Evolutionary conservation across 163 green algal species (phyloP), one percentile per base, ranked within the genome.

Genomic region (Coccomyxa subellipsoidea): DNA sequence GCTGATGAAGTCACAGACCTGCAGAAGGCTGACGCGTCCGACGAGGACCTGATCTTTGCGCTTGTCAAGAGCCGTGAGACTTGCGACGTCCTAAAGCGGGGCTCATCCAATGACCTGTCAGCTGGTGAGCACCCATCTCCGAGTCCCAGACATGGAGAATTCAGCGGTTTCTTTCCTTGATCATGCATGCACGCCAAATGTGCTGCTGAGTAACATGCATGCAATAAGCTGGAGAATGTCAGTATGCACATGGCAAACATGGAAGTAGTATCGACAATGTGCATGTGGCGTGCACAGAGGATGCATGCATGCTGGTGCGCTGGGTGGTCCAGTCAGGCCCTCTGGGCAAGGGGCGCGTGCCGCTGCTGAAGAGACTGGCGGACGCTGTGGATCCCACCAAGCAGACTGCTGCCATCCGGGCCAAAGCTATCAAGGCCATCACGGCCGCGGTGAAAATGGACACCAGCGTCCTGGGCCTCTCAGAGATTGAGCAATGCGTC

Each of bases 351-450:
- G 89, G 84, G 0, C 82, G 87, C 12, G 31, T 23, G 35, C 86
- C 76, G 9, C 80, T 94, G 38, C 83, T 95, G 54, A 80, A 69
- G 36, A 93, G 89, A 87, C 86, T 96, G 38, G 76, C 93, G 29
- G 88, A 93, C 18, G 81, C 85, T 10, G 69, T 75, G 18, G 80
- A 89, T 35, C 47, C 76, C 2, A 72, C 38, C 9, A 40, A 69
- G n/a, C 85, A 87, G 83, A 84, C 82, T 0, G 80, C 92, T 12
- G 85, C 82, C 0, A 89, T 90, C n/a, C 91, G 93, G 1, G 88
- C 90, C 75, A 94, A 95, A 59, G 91, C 91, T 3, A 85, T 97
- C 59, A 93, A 92, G 81, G 89, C 91, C 40, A 84, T 97, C 32
- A 90, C 87, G 0, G 80, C 78, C 3, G 89, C 90, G 31, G 87